These are phyloP conservation scores for Scutellaria barbata DNA, from an alignment of 257 asterid genomes.

Conservation along the genomic window DNA sequence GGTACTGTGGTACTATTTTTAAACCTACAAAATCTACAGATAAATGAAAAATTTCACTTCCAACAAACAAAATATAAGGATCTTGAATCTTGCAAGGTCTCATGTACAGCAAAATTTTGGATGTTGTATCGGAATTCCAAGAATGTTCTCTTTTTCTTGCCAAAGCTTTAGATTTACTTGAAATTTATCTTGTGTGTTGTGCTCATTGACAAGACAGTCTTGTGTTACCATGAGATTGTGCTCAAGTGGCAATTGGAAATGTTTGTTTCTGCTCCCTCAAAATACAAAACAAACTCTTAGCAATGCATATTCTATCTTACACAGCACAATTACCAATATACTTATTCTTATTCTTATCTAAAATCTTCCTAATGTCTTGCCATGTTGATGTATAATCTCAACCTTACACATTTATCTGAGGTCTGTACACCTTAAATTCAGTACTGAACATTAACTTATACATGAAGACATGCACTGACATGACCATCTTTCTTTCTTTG, in stretches of 20 bases:
- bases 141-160: constrained; percentile 20
- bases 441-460: constrained; percentile 10
- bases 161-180: constrained; percentile 1
- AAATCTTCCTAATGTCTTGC: constrained; percentile 15
- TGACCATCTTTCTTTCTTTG: constrained; percentile 30
- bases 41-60: constrained; percentile 12
- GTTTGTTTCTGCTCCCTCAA: background rate
- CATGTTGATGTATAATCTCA: background rate
- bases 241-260: constrained; percentile 2
- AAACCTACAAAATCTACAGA: background rate
- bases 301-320: background rate
- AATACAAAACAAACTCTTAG: background rate
- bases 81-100: constrained; percentile 24
- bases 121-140: background rate
- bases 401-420: background rate
- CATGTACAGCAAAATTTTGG: constrained; percentile 1
- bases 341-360: background rate
- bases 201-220: background rate
- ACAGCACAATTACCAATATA: background rate
- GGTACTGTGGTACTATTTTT: constrained; percentile 14
- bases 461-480: constrained; percentile 14
- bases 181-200: background rate
- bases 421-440: constrained; percentile 22
- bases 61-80: constrained; percentile 10
- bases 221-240: constrained; percentile 19